Percentiles rank a stretch among this genome's conserved stretches.
Evolutionary conservation across 805 yeast genomes (phyloP).

Genomic region (Debaryomyces maramus): DNA sequence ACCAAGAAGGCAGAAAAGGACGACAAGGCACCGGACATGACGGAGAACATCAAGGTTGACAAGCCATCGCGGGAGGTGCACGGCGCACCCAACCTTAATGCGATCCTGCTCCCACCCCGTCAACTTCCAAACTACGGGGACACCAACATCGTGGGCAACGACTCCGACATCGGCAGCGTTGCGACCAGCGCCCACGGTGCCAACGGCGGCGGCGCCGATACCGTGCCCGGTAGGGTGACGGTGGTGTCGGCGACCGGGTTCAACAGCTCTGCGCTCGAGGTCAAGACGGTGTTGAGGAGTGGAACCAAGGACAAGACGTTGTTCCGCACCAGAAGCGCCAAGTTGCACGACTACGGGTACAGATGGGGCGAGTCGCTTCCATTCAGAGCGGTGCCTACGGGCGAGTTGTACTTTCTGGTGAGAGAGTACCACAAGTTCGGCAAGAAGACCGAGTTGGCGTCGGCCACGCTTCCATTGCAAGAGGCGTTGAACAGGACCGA

Average conservation of each 20-base stretch:
- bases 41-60: conserved; percentile 3
- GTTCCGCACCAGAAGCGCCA: conserved; percentile 61
- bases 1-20: not conserved
- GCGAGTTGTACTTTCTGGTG: conserved; percentile 58
- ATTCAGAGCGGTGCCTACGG: conserved; percentile 66
- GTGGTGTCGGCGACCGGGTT: conserved; percentile 50
- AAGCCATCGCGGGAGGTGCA: conserved; percentile 10
- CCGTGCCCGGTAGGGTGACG: conserved; percentile 55
- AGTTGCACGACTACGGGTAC: conserved; percentile 41
- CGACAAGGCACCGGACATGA: not conserved
- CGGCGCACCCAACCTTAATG: conserved; percentile 34
- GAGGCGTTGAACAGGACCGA: conserved; percentile 50
- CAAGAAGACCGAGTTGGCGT: conserved; percentile 63
- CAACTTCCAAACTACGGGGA: conserved; percentile 31
- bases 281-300: conserved; percentile 53
- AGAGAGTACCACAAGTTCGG: conserved; percentile 73
- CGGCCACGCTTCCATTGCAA: conserved; percentile 50
- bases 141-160: conserved; percentile 22
- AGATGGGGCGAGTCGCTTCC: conserved; percentile 64
- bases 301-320: conserved; percentile 54
- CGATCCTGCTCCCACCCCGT: conserved; percentile 38
- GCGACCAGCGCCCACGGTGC: conserved; percentile 35
- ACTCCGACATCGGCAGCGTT: conserved; percentile 36
- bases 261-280: conserved; percentile 41
- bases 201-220: conserved; percentile 10